These are phyloP conservation scores for Tricholoma sp. DNA, from an alignment of 768 basidiomycete species.

Conservation along the genomic window DNA sequence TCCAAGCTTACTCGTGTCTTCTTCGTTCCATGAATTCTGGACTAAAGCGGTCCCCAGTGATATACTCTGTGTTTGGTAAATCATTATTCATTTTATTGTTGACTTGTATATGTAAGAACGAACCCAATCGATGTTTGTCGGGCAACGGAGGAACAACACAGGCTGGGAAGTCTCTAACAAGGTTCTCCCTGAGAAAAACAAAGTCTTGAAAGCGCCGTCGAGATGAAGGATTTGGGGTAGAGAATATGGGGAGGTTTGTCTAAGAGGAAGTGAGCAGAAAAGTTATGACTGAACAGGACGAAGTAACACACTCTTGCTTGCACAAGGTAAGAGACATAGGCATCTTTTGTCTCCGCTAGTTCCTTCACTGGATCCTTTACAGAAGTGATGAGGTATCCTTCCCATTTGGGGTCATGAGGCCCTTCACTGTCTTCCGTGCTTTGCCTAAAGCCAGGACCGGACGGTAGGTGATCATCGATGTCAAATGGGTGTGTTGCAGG, in stretches of 20 bases:
- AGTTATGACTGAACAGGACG: background rate
- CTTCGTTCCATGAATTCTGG: slow-evolving; percentile 96
- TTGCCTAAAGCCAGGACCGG: slow-evolving; percentile 78
- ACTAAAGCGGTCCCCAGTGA: slow-evolving; percentile 96
- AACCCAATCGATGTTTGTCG: slow-evolving; percentile 94
- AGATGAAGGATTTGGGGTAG: slow-evolving; percentile 63
- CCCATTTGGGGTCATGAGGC: slow-evolving; percentile 89
- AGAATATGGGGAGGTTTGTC: slow-evolving; percentile 91
- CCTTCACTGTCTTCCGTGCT: slow-evolving; percentile 65
- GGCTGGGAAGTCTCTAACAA: slow-evolving; percentile 90
- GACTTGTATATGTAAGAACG: slow-evolving; percentile 21
- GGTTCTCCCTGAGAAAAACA: slow-evolving; percentile 84
- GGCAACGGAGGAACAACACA: slow-evolving; percentile 97
- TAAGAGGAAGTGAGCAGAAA: slow-evolving; percentile 26
- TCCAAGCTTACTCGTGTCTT: slow-evolving; percentile 65
- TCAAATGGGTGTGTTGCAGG: slow-evolving; percentile 47
- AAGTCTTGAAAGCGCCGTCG: slow-evolving; percentile 97
- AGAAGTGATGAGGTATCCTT: slow-evolving; percentile 73
- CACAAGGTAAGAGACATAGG: slow-evolving; percentile 93
- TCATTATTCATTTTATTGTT: background rate
- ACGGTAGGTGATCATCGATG: slow-evolving; percentile 33
- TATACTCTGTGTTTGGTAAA: slow-evolving; percentile 63
- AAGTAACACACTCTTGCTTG: slow-evolving; percentile 64
- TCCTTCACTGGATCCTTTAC: slow-evolving; percentile 96
- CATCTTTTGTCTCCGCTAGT: slow-evolving; percentile 94